Evolutionary conservation across 352 stramenopile species (phyloP), one percentile per base, ranked within the genome.

Genomic region (Globisporangium abappressorium): DNA sequence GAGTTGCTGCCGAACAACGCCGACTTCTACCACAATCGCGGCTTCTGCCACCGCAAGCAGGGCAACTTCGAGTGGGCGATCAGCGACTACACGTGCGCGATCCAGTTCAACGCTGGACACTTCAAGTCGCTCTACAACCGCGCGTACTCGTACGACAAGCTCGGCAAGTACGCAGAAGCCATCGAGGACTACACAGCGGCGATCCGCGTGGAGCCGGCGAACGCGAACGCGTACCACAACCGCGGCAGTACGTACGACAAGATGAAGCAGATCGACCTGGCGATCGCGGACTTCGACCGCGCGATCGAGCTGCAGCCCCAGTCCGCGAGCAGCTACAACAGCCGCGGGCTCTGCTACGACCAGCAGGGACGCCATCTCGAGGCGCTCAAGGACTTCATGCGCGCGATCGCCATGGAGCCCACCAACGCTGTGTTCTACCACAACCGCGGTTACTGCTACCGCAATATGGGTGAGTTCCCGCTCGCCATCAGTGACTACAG

Each of bases 81-180:
- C 63, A 65, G 66, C 18, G 88, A 95, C 66, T 97, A 96, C 76
- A 87, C 77, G 38, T 71, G 75, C 9, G 89, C 90, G 14, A 81
- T 97, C 30, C 64, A 78, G 15, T 77, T 85, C 60, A 85, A 96
- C 63, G 59, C 86, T 26, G 65, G 70, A 11, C 89, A 97, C 67
- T 97, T 96, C 69, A 97, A 96, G 71, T 90, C 90, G 49, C 74
- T 94, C 26, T 97, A 96, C 70, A 96, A 96, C 55, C 84, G 89
- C 12, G 90, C 89, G 20, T 97, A 95, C 68, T 96, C 82, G 34
- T 86, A 80, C 64, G 90, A 97, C 74, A 94, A 94, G 68, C 76
- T 97, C 0, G 83, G 85, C 5, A 68, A 77, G 11, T 93, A 80
- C 43, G 63, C 74, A 3, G 80, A 91, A 22, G 89, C 89, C 14